These are phyloP conservation scores for Blastobotrys persicus DNA, from an alignment of 1,139 yeast genomes.

Conservation along the genomic window DNA sequence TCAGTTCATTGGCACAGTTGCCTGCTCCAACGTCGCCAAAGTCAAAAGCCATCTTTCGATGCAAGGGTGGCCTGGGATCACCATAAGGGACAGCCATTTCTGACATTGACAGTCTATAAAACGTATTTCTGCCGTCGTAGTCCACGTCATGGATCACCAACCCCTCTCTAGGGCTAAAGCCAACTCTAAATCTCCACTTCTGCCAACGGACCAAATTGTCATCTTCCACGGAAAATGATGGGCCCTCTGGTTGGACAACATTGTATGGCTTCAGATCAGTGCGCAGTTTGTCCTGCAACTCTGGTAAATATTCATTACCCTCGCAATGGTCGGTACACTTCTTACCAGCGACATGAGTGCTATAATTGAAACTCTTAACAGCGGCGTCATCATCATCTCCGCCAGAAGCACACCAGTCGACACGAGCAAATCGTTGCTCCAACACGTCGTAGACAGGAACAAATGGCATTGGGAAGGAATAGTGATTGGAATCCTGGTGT, in stretches of 20 bases:
- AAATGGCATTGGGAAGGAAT: conserved; percentile 78
- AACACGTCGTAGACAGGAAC: conserved; percentile 76
- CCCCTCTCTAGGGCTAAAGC: conserved; percentile 79
- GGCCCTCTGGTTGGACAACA: conserved; percentile 81
- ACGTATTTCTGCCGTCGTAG: conserved; percentile 77
- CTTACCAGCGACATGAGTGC: conserved; percentile 51
- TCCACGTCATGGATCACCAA: conserved; percentile 71
- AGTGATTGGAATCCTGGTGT: conserved; percentile 79
- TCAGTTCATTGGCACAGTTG: conserved; percentile 67
- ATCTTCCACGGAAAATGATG: conserved; percentile 62
- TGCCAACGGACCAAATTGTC: conserved; percentile 75
- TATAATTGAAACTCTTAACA: conserved; percentile 33
- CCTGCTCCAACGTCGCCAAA: conserved; percentile 92
- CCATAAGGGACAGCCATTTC: conserved; percentile 95
- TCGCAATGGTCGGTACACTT: conserved; percentile 58
- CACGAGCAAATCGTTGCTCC: conserved; percentile 62
- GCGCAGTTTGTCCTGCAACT: conserved; percentile 40
- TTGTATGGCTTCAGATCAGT: conserved; percentile 70
- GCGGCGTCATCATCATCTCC: conserved; percentile 52
- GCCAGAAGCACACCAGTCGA: conserved; percentile 67
- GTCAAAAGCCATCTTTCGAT: conserved; percentile 90
- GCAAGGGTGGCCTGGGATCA: conserved; percentile 86
- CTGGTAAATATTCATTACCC: conserved; percentile 49
- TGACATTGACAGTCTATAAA: conserved; percentile 73
- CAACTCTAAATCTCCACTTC: conserved; percentile 83